Base-by-base conservation (phyloP, 2,329 filamentous ascomycete species). In the Pseudogymnoascus sp. region DNA sequence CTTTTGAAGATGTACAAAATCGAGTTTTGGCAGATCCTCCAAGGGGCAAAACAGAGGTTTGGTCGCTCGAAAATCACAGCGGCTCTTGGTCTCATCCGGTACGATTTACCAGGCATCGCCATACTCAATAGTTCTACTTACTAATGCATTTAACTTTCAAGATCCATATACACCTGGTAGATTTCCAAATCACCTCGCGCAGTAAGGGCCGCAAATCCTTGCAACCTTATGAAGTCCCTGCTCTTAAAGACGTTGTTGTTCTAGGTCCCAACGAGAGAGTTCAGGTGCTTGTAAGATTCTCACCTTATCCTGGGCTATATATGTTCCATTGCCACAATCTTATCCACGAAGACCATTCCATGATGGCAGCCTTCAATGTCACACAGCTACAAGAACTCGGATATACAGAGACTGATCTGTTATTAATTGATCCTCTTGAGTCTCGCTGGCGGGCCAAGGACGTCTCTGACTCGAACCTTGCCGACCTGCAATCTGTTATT, bases 221-320 rank as follows among this genome's bases (percentile, higher is more conserved):
- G 4, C 66, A 75, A 63, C 75, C 79, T 0, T 85, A 85, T 65
- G 83, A 85, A 70, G 71, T 74, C 1, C 77, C 75, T 0, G 82
- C 79, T 0, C 75, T 83, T 15, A 84, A 85, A 69, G 82, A 85
- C 65, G 79, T 84, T 1, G 81, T 84, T 1, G 80, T 81, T 75
- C 74, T 85, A 1, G 79, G 76, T 8, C 71, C 70, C 0, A 76
- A 77, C 15, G 82, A 85, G 71, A 37, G n/a, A 13, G 35, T 37
- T 11, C 35, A 13, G 13, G 79, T 82, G 0, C 74, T 80, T 40
- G 81, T 80, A 1, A 74, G 77, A 66, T 83, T 79, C 66, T 76
- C 76, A 2, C 81, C 81, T 0, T 82, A 77, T 76, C 77, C 79
- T 60, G 83, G 82, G 7, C 71, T 79, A 5, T 80, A 78, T 63